Evolutionary conservation across 2,329 filamentous ascomycete genomes (phyloP), one percentile per base, ranked within the genome.

Genomic region (Zymoseptoria ardabiliae): DNA sequence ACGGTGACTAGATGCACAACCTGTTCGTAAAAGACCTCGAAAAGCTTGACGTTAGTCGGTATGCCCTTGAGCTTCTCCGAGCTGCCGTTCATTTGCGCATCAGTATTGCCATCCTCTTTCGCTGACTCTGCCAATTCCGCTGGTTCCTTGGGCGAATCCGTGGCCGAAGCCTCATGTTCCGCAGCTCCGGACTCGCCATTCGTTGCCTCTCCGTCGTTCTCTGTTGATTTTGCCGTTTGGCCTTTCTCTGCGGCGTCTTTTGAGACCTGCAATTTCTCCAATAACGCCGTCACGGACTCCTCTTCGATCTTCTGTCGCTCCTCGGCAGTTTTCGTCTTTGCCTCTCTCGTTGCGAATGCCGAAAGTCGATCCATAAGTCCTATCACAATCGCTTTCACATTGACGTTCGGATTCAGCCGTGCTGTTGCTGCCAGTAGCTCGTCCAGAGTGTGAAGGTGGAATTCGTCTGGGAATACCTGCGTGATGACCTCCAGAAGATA

Each of bases 401-500:
- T 96, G 69, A 99, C 94, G 70, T 97, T 90, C 0, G 93, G 94
- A 70, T 99, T 97, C 45, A 99, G 81, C 59, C 93, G 83, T 13
- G 93, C 91, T 35, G 96, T 96, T 6, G 94, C 94, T 8, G 89
- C 94, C 35, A 99, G 85, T 73, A 99, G 90, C 72, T 97, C 89
- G 71, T 97, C 94, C 30, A 99, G 84, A 0, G 94, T 99, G 72
- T 99, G 92, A 21, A 99, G 84, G 75, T 99, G 95, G 73, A 93
- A 99, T 72, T 99, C 94, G 76, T 99, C 94, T 0, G 94, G 94
- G 78, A 99, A 99, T 56, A 97, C 94, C 75, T 99, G 95, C 4
- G 93, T 99, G 66, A 99, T 96, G 63, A 99, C 94, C 81, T 99
- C 94, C 54, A 99, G 80, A 11, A 99, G 83, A 76, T 99, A 99